These are phyloP conservation scores for Fusarium tanahbumbuense DNA, from an alignment of 2,329 filamentous ascomycete species.

Conservation along the genomic window DNA sequence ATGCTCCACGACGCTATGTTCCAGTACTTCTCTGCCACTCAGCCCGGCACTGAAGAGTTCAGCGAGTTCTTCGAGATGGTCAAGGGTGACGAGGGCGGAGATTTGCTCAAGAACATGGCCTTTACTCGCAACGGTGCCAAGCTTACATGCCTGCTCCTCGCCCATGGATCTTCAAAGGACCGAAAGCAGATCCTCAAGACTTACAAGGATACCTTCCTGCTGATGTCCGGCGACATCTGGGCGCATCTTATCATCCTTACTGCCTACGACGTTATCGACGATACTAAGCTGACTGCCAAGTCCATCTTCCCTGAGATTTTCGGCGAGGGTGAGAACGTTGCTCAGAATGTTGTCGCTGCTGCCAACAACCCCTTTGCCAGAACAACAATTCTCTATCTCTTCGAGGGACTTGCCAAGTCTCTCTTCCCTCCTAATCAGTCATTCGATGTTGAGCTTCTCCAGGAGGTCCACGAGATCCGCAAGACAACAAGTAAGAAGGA, in stretches of 20 bases:
- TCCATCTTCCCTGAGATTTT: conserved; percentile 88
- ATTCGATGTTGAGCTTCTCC: conserved; percentile 75
- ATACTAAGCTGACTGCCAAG: conserved; percentile 89
- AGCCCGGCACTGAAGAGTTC: conserved; percentile 81
- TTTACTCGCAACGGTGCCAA: conserved; percentile 92
- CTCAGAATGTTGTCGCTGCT: conserved; percentile 72
- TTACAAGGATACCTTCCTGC: conserved; percentile 89
- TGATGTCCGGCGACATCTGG: conserved; percentile 83
- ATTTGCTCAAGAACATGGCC: conserved; percentile 92
- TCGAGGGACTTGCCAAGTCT: conserved; percentile 73
- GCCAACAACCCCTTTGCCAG: conserved; percentile 74
- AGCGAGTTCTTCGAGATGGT: conserved; percentile 89
- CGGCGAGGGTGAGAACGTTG: conserved; percentile 73
- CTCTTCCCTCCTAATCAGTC: conserved; percentile 72
- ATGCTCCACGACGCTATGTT: conserved; percentile 99
- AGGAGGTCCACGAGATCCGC: conserved; percentile 82
- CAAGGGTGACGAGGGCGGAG: conserved; percentile 90
- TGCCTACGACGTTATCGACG: conserved; percentile 91
- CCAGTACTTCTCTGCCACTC: conserved; percentile 89
- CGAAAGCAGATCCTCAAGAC: conserved; percentile 87
- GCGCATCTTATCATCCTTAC: conserved; percentile 86
- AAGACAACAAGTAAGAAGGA: conserved; percentile 94
- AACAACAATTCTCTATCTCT: conserved; percentile 81
- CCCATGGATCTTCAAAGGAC: conserved; percentile 90
- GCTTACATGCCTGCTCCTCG: conserved; percentile 83